phyloP scores from a whole-genome alignment of 768 basidiomycete species.

The Lentinula aciculospora region DNA sequence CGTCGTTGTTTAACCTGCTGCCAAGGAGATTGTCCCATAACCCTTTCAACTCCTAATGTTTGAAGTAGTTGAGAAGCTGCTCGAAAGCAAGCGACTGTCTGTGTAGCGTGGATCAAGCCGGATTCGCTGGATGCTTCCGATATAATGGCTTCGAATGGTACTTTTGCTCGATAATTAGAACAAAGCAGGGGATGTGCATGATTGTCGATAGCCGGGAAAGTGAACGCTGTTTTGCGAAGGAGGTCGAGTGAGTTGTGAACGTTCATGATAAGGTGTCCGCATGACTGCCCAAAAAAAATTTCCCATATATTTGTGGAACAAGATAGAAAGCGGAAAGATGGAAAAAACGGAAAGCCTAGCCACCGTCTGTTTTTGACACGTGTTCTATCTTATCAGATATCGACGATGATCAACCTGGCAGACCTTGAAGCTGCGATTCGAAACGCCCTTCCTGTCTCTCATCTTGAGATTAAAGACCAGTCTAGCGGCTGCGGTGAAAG shows the following conservation, averaged over 20 bases:
- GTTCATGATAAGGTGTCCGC: constrained; percentile 54
- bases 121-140: constrained; percentile 53
- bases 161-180: constrained; percentile 31
- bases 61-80: constrained; percentile 50
- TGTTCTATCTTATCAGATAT: constrained; percentile 7
- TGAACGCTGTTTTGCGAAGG: constrained; percentile 8
- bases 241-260: constrained; percentile 1
- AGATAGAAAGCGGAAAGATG: no score
- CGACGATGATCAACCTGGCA: background rate
- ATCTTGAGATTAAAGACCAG: constrained; percentile 71
- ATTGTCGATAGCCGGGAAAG: constrained; percentile 66
- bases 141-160: constrained; percentile 60
- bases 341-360: background rate
- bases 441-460: constrained; percentile 29
- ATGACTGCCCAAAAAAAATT: constrained; percentile 64
- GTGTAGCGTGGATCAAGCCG: constrained; percentile 36
- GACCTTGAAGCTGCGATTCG: constrained; percentile 7
- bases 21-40: constrained; percentile 38
- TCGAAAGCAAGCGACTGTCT: constrained; percentile 55
- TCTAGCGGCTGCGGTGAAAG: constrained; percentile 81
- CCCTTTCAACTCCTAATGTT: constrained; percentile 38
- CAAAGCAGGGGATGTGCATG: constrained; percentile 71
- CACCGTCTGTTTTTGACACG: background rate
- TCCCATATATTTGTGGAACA: background rate
- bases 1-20: constrained; percentile 49